Conservation (phyloP, 2,329 filamentous ascomycete genomes). For the Ophiostoma ulmi region DNA sequence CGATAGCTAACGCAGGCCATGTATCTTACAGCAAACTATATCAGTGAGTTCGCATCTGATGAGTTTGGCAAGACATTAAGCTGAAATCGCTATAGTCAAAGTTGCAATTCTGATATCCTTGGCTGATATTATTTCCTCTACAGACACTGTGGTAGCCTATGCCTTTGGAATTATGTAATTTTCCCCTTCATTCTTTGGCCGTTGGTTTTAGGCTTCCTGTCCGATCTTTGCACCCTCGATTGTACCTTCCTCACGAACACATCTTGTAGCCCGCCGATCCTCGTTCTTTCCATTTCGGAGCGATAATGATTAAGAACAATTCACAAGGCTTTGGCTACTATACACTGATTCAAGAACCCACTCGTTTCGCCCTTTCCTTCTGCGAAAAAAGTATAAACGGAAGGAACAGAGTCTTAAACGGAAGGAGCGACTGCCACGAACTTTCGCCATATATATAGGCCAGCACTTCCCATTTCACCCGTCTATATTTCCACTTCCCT, state of each 20-base stretch:
- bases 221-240: neutral
- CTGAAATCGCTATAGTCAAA: neutral
- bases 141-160: neutral
- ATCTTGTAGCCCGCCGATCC: neutral
- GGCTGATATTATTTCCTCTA: neutral
- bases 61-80: neutral
- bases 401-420: neutral
- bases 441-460: neutral
- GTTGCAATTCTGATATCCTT: neutral
- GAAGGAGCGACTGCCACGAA: neutral
- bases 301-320: neutral
- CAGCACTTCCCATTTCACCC: neutral
- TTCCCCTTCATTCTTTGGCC: neutral
- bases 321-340: neutral
- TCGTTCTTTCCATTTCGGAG: neutral
- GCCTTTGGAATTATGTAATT: neutral
- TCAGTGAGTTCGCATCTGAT: neutral
- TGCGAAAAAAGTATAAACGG: neutral
- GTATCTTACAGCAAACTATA: neutral
- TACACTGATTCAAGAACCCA: neutral
- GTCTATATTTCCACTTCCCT: neutral
- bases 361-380: neutral
- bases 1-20: neutral
- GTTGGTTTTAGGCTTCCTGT: too few relatives aligned
- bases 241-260: neutral